Conservation (phyloP, 768 basidiomycete genomes). For the Rhizopogon salebrosus region DNA sequence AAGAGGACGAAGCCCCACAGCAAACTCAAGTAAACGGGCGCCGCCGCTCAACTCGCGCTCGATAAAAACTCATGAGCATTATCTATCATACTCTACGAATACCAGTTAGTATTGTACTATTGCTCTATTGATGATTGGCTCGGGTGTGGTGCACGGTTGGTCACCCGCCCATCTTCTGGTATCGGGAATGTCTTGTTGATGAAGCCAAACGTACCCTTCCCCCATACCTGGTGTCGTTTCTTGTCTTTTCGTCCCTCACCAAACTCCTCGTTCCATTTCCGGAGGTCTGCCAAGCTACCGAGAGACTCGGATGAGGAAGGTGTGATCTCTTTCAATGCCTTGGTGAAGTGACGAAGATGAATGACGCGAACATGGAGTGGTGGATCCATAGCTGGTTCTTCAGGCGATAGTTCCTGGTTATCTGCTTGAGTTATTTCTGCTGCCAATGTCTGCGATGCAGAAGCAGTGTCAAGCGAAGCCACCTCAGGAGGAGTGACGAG, state of each 20-base stretch:
- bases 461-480: constrained; percentile 1
- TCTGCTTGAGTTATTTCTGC: constrained; percentile 3
- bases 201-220: constrained; percentile 87
- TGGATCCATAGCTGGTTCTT: not conserved
- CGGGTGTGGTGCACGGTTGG: constrained; percentile 1
- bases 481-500: constrained; percentile 1
- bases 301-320: constrained; percentile 83
- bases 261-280: constrained; percentile 92
- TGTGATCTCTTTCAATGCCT: constrained; percentile 85
- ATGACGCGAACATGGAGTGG: constrained; percentile 35
- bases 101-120: constrained; percentile 18
- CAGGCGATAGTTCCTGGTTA: constrained; percentile 3
- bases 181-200: constrained; percentile 37
- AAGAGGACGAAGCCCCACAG: constrained; percentile 17
- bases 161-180: constrained; percentile 43
- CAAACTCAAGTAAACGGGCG: constrained; percentile 12
- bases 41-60: constrained; percentile 16
- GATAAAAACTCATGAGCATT: constrained; percentile 9
- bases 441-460: not conserved
- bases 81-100: constrained; percentile 12
- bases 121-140: constrained; percentile 19
- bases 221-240: constrained; percentile 73
- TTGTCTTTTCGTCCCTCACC: constrained; percentile 76
- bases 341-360: constrained; percentile 62
- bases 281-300: constrained; percentile 67